These are phyloP conservation scores for Neurospora sp. DNA, from an alignment of 495 filamentous ascomycete genomes.

Conservation along the genomic window DNA sequence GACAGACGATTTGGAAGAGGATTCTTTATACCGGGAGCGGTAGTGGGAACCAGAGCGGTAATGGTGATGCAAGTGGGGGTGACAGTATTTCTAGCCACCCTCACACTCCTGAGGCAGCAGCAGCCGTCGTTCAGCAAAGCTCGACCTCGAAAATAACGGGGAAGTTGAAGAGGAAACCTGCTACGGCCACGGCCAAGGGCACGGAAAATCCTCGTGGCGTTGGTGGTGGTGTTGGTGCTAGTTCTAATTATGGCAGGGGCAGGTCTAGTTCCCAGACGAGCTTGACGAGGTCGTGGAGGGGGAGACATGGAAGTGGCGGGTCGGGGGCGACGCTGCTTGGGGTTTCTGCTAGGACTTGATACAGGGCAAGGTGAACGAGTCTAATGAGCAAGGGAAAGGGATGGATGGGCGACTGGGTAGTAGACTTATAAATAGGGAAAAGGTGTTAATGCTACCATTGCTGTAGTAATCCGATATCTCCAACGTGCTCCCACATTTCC, in stretches of 20 bases:
- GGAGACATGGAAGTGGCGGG: neutral
- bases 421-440: neutral
- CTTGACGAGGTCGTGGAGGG: neutral
- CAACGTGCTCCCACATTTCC: neutral
- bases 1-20: neutral
- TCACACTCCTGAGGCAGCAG: neutral
- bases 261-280: neutral
- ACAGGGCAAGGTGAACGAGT: no score
- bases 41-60: neutral
- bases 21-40: neutral
- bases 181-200: neutral
- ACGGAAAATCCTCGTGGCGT: neutral
- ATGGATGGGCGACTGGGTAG: neutral
- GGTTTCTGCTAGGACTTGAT: neutral
- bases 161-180: neutral
- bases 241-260: neutral
- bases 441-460: neutral
- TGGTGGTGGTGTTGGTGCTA: neutral
- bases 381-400: neutral
- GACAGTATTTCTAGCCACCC: neutral
- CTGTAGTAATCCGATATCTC: neutral
- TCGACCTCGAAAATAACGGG: neutral
- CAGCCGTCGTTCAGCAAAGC: neutral
- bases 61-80: neutral
- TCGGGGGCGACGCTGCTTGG: neutral